Evolutionary conservation across 2,329 filamentous ascomycete species (phyloP).

Genomic region (Huntiella savannae): DNA sequence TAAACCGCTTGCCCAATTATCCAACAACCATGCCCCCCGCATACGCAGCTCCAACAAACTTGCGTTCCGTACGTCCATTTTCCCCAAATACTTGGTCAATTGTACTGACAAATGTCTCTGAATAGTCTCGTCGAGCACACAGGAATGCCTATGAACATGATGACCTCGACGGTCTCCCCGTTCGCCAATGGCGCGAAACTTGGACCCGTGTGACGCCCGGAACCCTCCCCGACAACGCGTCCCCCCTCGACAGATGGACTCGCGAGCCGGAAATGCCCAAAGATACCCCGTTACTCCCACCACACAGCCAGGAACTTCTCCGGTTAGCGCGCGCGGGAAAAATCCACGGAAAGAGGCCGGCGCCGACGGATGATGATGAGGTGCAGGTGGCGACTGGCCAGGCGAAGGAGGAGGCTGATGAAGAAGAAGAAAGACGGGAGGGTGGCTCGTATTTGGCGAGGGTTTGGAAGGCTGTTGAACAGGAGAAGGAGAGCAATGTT

Average conservation of each 20-base stretch:
- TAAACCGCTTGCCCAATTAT: too few relatives aligned
- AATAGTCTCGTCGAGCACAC: constrained; percentile 36
- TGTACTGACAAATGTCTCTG: too few relatives aligned
- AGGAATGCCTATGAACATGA: constrained; percentile 40
- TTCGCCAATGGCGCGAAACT: constrained; percentile 74
- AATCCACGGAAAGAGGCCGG: constrained; percentile 49
- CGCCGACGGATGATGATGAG: constrained; percentile 42
- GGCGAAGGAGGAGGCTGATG: constrained; percentile 32
- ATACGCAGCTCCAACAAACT: too few relatives aligned
- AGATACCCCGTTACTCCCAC: constrained; percentile 57
- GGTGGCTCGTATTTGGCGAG: constrained; percentile 34
- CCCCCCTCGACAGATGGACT: constrained; percentile 52
- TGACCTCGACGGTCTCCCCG: constrained; percentile 55
- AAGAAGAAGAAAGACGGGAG: constrained; percentile 42
- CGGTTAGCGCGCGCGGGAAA: constrained; percentile 61
- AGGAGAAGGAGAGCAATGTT: constrained; percentile 34
- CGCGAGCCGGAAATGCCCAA: constrained; percentile 69
- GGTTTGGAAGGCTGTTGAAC: constrained; percentile 42
- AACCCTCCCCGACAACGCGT: constrained; percentile 40
- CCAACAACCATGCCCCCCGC: too few relatives aligned
- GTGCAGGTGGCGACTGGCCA: constrained; percentile 31
- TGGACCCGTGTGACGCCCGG: constrained; percentile 49
- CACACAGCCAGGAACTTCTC: constrained; percentile 66
- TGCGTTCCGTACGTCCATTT: too few relatives aligned
- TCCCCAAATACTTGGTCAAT: neutral